Base-by-base conservation (phyloP, 352 stramenopile genomes). In the Aphanomyces invadans region DNA sequence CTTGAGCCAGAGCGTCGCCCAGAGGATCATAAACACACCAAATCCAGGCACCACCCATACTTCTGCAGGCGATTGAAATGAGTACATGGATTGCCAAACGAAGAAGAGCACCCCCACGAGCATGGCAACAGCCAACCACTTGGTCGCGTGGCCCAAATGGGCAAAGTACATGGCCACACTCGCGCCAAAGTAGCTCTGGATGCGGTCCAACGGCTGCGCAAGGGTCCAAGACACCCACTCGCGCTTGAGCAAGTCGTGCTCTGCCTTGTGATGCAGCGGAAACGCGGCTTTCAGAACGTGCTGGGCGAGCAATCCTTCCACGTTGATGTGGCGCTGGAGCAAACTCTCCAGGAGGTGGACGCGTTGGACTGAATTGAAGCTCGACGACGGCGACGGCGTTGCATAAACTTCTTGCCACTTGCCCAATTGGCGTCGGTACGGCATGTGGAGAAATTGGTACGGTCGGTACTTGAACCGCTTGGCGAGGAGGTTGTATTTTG, bases 101-200 rank as follows among this genome's bases (percentile, higher is more conserved):
- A 90, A 73, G 32, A 77, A 70, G 65, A 81, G 87, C 49, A 95
- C 77, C 3, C 95, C 96, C 46, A 97, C 71, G 21, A 98, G 59
- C 39, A 89, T 94, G 26, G 96, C 87, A 52, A 96, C 92, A n/a
- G 97, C 70, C 26, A 99, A 77, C 83, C 97, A 97, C 64, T 94
- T 92, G 45, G 94, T 97, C 71, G 92, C 96, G 74, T 98, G 93
- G 12, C 97, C 88, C 0, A 98, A 74, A 87, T 94, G 99, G 44
- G 95, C 87, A 74, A 98, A 99, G 81, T 98, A 99, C 66, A 99
- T 95, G 1, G 88, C 92, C 21, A 99, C 88, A 73, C 98, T 89
- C 60, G 86, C 79, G 33, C 83, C 83, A 68, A 89, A 89, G 61
- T 91, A 91, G 65, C 87, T 73, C 39, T 89, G 87, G 68, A 91